Percentiles rank a stretch among this genome's conserved stretches.
These are phyloP conservation scores for Camellia oleifera DNA, from an alignment of 179 eudicot species.

Conservation along the genomic window DNA sequence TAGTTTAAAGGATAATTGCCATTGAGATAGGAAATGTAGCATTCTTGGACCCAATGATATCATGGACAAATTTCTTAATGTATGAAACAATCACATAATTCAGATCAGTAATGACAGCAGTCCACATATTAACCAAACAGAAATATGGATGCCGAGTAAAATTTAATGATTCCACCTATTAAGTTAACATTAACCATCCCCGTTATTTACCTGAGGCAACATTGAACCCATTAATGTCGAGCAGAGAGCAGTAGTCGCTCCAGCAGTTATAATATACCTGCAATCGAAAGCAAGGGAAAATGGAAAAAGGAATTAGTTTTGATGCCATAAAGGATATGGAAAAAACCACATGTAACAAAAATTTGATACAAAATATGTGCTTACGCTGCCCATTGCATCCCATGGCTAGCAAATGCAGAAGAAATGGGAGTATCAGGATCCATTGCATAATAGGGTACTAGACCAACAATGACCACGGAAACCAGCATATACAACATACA, in stretches of 20 bases:
- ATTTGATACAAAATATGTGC: slow-evolving; percentile 24
- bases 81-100: background rate
- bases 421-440: slow-evolving; percentile 98
- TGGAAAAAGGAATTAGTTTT: slow-evolving; percentile 12
- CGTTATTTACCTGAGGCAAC: slow-evolving; percentile 75
- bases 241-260: slow-evolving; percentile 89
- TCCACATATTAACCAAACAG: background rate
- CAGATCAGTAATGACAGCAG: background rate
- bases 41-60: background rate
- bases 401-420: slow-evolving; percentile 84
- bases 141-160: background rate
- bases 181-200: background rate
- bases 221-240: slow-evolving; percentile 95
- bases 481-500: slow-evolving; percentile 87
- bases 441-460: slow-evolving; percentile 89
- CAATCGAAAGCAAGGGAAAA: slow-evolving; percentile 16
- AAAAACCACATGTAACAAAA: slow-evolving; percentile 1
- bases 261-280: slow-evolving; percentile 77
- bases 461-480: slow-evolving; percentile 81
- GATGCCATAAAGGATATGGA: background rate
- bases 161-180: background rate
- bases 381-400: slow-evolving; percentile 96
- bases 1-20: background rate
- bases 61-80: background rate
- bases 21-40: background rate